phyloP scores from a whole-genome alignment of 2,329 filamentous ascomycete genomes.

The Colletotrichum lini region DNA sequence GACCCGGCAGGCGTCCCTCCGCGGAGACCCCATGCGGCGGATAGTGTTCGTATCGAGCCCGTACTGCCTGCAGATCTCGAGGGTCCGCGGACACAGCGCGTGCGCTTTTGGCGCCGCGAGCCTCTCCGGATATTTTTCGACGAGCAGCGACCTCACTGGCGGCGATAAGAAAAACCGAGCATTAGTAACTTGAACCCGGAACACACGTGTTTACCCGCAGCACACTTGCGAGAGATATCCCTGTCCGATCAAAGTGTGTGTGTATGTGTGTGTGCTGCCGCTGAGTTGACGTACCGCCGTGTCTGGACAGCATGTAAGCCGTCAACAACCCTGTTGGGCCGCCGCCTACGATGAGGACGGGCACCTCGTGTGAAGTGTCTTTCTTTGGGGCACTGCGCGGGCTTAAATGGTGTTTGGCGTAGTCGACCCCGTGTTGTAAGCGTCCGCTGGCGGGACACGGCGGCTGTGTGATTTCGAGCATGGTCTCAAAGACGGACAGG shows the following conservation, averaged over 20 bases:
- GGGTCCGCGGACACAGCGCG: conserved; percentile 36
- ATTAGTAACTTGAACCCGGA: no score
- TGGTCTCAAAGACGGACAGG: not conserved
- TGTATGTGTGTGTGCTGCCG: not conserved
- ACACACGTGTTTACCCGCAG: no score
- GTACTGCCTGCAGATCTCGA: conserved; percentile 42
- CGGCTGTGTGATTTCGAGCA: not conserved
- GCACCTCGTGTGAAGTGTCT: conserved; percentile 44
- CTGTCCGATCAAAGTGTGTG: conserved; percentile 27
- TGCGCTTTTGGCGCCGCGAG: conserved; percentile 48
- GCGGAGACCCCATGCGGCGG: conserved; percentile 26
- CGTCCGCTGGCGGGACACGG: not conserved
- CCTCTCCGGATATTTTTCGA: conserved; percentile 50
- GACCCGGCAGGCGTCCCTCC: conserved; percentile 39
- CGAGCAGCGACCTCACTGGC: conserved; percentile 48
- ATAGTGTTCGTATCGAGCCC: conserved; percentile 34
- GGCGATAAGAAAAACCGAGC: no score
- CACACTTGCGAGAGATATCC: not conserved
- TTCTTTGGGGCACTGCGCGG: not conserved
- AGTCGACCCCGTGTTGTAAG: not conserved
- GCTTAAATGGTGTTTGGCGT: not conserved
- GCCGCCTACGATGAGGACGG: conserved; percentile 55
- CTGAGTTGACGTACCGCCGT: conserved; percentile 35
- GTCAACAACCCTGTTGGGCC: conserved; percentile 54
- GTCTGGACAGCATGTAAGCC: conserved; percentile 49